phyloP scores from a whole-genome alignment of 1,139 yeast genomes.

The Yamadazyma atlantica region DNA sequence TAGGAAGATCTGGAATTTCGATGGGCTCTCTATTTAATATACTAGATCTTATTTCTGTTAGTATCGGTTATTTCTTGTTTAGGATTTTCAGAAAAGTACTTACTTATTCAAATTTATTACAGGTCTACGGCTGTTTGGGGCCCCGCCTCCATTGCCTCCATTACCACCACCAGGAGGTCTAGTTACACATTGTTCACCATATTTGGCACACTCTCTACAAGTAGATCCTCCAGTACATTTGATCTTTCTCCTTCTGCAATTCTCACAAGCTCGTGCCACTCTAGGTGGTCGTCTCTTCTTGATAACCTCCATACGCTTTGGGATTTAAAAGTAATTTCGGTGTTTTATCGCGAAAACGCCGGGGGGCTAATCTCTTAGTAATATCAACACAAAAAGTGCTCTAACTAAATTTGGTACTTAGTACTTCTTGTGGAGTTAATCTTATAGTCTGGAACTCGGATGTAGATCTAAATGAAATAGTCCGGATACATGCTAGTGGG shows the following conservation, averaged over 20 bases:
- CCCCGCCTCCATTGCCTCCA: conserved; percentile 1
- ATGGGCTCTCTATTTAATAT: conserved; percentile 5
- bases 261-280: conserved; percentile 12
- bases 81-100: background rate
- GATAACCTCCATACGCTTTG: background rate
- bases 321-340: too few species aligned
- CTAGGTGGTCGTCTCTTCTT: conserved; percentile 8
- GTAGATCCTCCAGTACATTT: conserved; percentile 12
- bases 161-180: conserved; percentile 6
- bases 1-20: conserved; percentile 12
- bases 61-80: background rate
- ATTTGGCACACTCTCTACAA: conserved; percentile 11
- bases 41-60: conserved; percentile 1
- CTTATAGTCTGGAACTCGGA: too few species aligned
- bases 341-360: too few species aligned
- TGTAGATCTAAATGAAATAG: too few species aligned
- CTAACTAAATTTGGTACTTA: too few species aligned
- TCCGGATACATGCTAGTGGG: too few species aligned
- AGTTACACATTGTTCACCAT: conserved; percentile 11
- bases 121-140: background rate
- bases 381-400: too few species aligned
- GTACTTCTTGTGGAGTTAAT: too few species aligned
- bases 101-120: background rate
- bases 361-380: too few species aligned
- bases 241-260: conserved; percentile 10